Evolutionary conservation across 257 asterid species (phyloP), one percentile per base, ranked within the genome.

Genomic region (Nicotiana undulata): DNA sequence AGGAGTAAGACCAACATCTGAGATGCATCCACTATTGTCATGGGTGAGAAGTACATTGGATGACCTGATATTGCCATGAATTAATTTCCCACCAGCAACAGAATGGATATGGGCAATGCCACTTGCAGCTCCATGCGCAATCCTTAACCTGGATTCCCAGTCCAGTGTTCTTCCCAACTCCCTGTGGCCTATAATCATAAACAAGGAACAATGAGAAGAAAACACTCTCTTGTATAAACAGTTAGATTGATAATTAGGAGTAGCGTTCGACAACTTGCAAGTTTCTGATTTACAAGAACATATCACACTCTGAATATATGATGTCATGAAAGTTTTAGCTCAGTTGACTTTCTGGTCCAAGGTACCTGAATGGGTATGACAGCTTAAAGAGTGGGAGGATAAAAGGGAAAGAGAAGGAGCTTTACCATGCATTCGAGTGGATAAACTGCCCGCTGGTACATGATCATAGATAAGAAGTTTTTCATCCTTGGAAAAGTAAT

Each of bases 401-500:
- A 64, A 76, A 63, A 67, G 59, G 12, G 75, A 75, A 68, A 28
- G 37, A 68, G 79, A 76, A 66, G 59, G 51, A 46, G 1, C 61
- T 28, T 66, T 88, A 92, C 97, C 94, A 32, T 92, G 97, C 79
- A 92, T 84, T 63, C 70, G 85, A 51, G 90, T 63, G 83, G 89
- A 90, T 64, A 92, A 86, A 87, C 94, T 92, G 88, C 92, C 95
- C 63, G 76, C 85, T 8, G 91, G 72, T 20, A 85, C 83, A 63
- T 79, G 79, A 53, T 92, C 95, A 44, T 84, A 85, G 61, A 92
- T 89, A 1, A 90, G 88, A 74, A 92, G 93, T 81, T 89, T 92
- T 86, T 92, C 97, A 61, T 89, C 93, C 83, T 88, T 89, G 82
- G 97, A 92, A 76, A 87, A 85, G 91, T 92, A 92, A 83, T 90